These are phyloP conservation scores for Starmerella powellii DNA, from an alignment of 805 yeast species.

Conservation along the genomic window DNA sequence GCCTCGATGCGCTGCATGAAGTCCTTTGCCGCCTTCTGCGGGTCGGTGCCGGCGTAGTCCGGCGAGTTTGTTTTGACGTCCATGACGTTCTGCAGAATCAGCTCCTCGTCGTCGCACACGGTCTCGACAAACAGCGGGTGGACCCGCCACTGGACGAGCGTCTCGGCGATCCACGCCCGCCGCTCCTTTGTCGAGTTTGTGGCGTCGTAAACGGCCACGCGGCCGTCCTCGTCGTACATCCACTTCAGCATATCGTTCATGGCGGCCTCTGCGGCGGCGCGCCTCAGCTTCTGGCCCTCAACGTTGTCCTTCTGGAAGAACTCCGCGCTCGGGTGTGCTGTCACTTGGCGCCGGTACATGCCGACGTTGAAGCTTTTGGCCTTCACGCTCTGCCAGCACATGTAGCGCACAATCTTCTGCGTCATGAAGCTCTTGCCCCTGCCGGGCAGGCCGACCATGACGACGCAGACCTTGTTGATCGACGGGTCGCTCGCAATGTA, in stretches of 20 bases:
- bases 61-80: constrained; percentile 85
- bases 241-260: constrained; percentile 71
- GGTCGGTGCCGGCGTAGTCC: constrained; percentile 57
- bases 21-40: constrained; percentile 61
- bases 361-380: constrained; percentile 89
- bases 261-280: constrained; percentile 60
- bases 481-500: constrained; percentile 23
- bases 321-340: constrained; percentile 55
- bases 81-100: constrained; percentile 63
- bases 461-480: constrained; percentile 21
- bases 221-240: constrained; percentile 69
- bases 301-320: constrained; percentile 60
- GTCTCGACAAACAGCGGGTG: constrained; percentile 90
- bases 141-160: constrained; percentile 35
- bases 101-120: constrained; percentile 72
- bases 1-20: constrained; percentile 59
- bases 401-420: constrained; percentile 81
- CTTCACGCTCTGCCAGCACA: constrained; percentile 81
- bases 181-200: constrained; percentile 73
- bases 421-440: constrained; percentile 92
- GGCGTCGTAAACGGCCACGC: constrained; percentile 89
- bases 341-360: constrained; percentile 55
- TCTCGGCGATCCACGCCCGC: constrained; percentile 47
- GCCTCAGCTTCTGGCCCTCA: constrained; percentile 51
- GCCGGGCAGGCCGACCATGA: constrained; percentile 36